These are phyloP conservation scores for Dissophora ornata DNA, from an alignment of 192 early-diverging fungal genomes.

Conservation along the genomic window DNA sequence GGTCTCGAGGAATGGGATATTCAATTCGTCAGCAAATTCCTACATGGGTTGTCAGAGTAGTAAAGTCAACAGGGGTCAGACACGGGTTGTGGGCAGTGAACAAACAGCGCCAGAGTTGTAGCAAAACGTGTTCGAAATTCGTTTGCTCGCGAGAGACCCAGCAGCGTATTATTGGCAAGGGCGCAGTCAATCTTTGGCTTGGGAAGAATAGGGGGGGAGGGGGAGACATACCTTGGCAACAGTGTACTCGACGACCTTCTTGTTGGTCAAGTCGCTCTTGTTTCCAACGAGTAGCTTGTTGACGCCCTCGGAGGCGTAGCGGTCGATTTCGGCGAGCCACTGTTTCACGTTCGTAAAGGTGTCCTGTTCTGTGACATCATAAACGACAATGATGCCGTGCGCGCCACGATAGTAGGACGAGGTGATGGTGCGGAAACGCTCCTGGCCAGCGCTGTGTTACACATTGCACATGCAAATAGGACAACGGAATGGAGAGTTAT, in stretches of 20 bases:
- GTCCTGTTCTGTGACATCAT: conserved; percentile 96
- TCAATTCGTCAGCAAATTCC: conserved; percentile 92
- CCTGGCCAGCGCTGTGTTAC: conserved; percentile 97
- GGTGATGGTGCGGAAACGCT: conserved; percentile 99
- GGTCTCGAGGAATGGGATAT: conserved; percentile 97
- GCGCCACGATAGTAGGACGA: conserved; percentile 98
- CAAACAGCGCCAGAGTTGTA: too few species aligned
- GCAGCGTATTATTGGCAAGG: too few species aligned
- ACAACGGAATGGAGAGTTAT: too few species aligned
- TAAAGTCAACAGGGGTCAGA: too few species aligned
- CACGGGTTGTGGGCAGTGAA: too few species aligned
- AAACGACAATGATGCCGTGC: conserved; percentile 98
- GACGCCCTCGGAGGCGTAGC: conserved; percentile 96
- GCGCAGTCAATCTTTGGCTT: too few species aligned
- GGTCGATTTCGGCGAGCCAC: conserved; percentile 99
- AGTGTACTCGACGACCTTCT: conserved; percentile 84
- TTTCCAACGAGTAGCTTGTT: conserved; percentile 99
- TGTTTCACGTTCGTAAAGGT: conserved; percentile 97
- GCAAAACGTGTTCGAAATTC: not conserved
- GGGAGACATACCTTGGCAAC: conserved; percentile 82
- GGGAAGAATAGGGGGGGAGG: too few species aligned
- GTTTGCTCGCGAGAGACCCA: too few species aligned
- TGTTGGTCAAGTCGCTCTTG: conserved; percentile 95
- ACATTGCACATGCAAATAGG: not conserved
- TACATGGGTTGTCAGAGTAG: too few species aligned